Percentiles rank a stretch among this genome's conserved stretches.
These are phyloP conservation scores for Extremus antarcticus DNA, from an alignment of 495 filamentous ascomycete species.

Conservation along the genomic window DNA sequence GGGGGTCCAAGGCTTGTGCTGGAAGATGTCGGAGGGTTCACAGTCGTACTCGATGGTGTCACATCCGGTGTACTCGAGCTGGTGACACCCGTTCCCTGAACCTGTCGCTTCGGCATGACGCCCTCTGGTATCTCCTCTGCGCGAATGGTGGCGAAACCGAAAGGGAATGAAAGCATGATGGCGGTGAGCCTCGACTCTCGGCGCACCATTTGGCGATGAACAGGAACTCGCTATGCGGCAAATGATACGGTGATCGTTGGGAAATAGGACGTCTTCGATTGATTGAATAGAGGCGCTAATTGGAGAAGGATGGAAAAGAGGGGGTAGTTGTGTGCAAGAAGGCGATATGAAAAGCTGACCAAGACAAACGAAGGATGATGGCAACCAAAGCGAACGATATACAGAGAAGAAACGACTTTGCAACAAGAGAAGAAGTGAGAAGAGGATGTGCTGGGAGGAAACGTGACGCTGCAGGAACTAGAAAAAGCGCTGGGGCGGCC, in stretches of 20 bases:
- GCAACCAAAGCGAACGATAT: neutral
- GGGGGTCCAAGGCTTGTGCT: neutral
- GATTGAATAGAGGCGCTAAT: neutral
- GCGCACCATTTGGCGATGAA: neutral
- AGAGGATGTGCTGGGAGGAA: no score
- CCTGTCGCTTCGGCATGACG: conserved; percentile 19
- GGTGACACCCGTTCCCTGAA: conserved; percentile 5
- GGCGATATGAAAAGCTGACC: neutral
- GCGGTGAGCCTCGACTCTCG: neutral
- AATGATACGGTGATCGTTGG: neutral
- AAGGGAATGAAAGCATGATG: conserved; percentile 13
- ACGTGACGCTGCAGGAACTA: no score
- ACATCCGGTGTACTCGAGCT: neutral
- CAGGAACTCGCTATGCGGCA: neutral
- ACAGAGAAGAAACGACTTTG: neutral
- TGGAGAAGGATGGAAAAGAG: neutral
- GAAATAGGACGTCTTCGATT: neutral
- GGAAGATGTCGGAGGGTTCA: neutral
- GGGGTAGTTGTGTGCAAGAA: neutral
- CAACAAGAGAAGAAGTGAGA: no score
- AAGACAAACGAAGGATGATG: neutral
- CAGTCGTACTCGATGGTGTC: neutral
- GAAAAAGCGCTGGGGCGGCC: no score
- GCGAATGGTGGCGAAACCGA: conserved; percentile 12
- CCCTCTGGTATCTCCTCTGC: conserved; percentile 17